These are phyloP conservation scores for Hypoxylon rubiginosum DNA, from an alignment of 2,329 filamentous ascomycete species.

Conservation along the genomic window DNA sequence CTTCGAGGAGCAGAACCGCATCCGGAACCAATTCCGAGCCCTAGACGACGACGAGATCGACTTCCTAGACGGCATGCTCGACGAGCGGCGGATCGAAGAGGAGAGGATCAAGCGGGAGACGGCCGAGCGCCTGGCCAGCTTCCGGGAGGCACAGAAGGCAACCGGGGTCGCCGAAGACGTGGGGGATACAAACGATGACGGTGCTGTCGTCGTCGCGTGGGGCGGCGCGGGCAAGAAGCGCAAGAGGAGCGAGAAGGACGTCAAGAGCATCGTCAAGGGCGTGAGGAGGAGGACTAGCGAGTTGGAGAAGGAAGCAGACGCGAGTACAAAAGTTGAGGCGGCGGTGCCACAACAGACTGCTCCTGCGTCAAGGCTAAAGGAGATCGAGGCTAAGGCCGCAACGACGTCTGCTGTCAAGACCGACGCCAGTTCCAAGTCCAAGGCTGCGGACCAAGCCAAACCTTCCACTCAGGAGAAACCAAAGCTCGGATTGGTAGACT, in stretches of 20 bases:
- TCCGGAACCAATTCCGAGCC: slow-evolving; percentile 82
- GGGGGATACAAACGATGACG: slow-evolving; percentile 47
- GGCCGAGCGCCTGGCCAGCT: slow-evolving; percentile 68
- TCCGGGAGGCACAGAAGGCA: slow-evolving; percentile 64
- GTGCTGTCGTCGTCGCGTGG: slow-evolving; percentile 55
- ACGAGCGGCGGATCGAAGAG: slow-evolving; percentile 65
- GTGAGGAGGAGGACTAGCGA: slow-evolving; percentile 56
- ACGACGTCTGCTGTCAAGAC: slow-evolving; percentile 6
- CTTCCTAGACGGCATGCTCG: slow-evolving; percentile 74
- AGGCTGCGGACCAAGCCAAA: slow-evolving; percentile 17
- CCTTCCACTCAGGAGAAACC: slow-evolving; percentile 43
- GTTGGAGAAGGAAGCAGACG: slow-evolving; percentile 54
- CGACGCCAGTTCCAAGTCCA: slow-evolving; percentile 3
- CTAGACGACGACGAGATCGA: slow-evolving; percentile 85
- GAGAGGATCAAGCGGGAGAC: slow-evolving; percentile 67
- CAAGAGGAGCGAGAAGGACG: slow-evolving; percentile 56
- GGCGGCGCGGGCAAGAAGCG: slow-evolving; percentile 54
- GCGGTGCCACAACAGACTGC: slow-evolving; percentile 47
- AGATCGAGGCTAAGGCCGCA: slow-evolving; percentile 28
- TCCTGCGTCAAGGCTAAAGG: slow-evolving; percentile 33
- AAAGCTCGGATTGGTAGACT: slow-evolving; percentile 63
- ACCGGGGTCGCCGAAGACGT: slow-evolving; percentile 26
- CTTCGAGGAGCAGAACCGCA: slow-evolving; percentile 78
- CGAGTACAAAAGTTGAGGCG: slow-evolving; percentile 22
- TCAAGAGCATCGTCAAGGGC: slow-evolving; percentile 46